Base-by-base conservation (phyloP, 2,329 filamentous ascomycete species). In the Trichoderma hamatum region DNA sequence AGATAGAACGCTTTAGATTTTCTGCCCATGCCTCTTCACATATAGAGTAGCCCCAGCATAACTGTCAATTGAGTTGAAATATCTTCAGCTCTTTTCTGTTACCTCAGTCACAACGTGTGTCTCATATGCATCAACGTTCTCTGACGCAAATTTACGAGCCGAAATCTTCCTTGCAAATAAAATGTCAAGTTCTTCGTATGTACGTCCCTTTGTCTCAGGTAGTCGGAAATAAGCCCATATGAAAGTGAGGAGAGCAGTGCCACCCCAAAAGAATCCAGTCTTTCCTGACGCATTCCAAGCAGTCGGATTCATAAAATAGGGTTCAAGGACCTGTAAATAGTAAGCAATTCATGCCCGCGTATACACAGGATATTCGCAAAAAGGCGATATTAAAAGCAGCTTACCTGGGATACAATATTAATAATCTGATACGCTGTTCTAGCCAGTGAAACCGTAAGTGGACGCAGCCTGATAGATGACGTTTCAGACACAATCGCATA, bases 391-490 rank as follows among this genome's bases (percentile, higher is more conserved):
- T 49, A 10, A 5, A 49, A 24, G n/a, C 1, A 5, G n/a, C 46
- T 5, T 21, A 59, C 55, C 55, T 83, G 85, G 70, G 83, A 82
- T 49, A 85, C 79, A 51, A 88, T 84, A 71, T 83, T 83, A 73
- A 80, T 80, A 14, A 84, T 78, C 65, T 87, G 78, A 67, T 79
- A 79, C 0, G 75, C 75, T 0, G 76, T 75, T 10, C 85, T 80
- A 1, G 84, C 83, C 63, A 88, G 77, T 3, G 86, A 84, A 16
- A 87, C 83, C 1, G 85, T 86, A 77, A 87, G 86, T 46, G 82
- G 80, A 69, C 85, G 84, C 34, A 88, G 82, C 6, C 86, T 81
- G 0, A 83, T 84, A 0, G 85, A 86, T 0, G 84, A 85, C 5
- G 84, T 80, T 51, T 80, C 78, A 0, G 78, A 76, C 0, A 76